These are phyloP conservation scores for Diophrys sp. DNA, from an alignment of 73 alveolate genomes.

Conservation along the genomic window DNA sequence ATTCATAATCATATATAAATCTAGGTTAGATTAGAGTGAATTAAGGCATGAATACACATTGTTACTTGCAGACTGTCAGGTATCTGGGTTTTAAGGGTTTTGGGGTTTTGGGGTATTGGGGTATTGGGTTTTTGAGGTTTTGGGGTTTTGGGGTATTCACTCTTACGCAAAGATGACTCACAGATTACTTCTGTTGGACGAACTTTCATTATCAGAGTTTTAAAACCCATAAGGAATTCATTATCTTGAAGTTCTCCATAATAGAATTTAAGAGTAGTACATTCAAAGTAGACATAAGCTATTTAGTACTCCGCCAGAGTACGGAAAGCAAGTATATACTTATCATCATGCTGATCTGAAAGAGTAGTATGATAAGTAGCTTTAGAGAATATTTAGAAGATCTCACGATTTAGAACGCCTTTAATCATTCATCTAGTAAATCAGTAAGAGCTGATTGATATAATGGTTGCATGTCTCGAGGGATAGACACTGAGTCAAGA, in stretches of 20 bases:
- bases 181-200: slow-evolving; percentile 48
- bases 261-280: slow-evolving; percentile 26
- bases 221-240: slow-evolving; percentile 9
- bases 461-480: too few species aligned
- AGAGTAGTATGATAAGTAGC: not conserved
- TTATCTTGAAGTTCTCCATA: slow-evolving; percentile 34
- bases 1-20: too few species aligned
- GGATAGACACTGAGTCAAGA: too few species aligned
- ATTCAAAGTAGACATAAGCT: slow-evolving; percentile 33
- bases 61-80: too few species aligned
- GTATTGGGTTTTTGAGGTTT: too few species aligned
- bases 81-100: slow-evolving; percentile 9
- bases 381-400: not conserved
- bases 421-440: too few species aligned
- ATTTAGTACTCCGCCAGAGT: not conserved
- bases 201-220: slow-evolving; percentile 15
- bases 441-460: too few species aligned
- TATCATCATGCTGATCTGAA: not conserved
- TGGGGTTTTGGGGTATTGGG: too few species aligned
- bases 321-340: not conserved
- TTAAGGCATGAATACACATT: too few species aligned
- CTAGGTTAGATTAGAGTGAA: too few species aligned
- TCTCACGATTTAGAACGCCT: not conserved
- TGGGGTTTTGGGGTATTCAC: too few species aligned
- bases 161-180: not conserved